Evolutionary conservation across 192 early-diverging fungal genomes (phyloP).

Genomic region (Mortierella antarctica): DNA sequence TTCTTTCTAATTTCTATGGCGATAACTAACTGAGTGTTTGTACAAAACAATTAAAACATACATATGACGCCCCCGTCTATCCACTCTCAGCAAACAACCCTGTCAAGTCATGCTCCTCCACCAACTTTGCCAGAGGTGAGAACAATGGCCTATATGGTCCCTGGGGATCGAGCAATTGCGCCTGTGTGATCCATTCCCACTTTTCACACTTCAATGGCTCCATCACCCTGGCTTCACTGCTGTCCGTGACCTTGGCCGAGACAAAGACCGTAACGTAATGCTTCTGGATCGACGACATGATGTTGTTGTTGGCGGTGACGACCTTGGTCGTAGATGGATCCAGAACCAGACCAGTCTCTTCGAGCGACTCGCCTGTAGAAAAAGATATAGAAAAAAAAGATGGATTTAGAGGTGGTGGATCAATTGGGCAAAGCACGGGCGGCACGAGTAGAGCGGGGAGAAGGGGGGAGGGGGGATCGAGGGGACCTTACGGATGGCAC

Average conservation of each 20-base stretch:
- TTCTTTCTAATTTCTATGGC: neutral
- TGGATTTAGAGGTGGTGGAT: neutral
- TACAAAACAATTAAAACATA: neutral
- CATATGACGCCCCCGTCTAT: neutral
- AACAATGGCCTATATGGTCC: conserved; percentile 44
- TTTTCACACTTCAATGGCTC: conserved; percentile 40
- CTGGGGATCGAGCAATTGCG: conserved; percentile 26
- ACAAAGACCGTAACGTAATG: conserved; percentile 73
- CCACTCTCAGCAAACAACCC: conserved; percentile 15
- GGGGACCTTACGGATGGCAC: conserved; percentile 59
- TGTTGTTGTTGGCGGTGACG: conserved; percentile 63
- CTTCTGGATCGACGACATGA: conserved; percentile 56
- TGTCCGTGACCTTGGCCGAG: conserved; percentile 32
- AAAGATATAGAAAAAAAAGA: conserved; percentile 3
- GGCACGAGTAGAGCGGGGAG: neutral
- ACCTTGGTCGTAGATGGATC: conserved; percentile 45
- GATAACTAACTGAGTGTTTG: too few relatives aligned
- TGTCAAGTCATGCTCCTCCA: conserved; percentile 26
- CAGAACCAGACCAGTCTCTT: conserved; percentile 58
- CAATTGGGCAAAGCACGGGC: neutral
- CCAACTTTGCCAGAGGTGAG: conserved; percentile 36
- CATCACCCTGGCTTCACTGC: conserved; percentile 27
- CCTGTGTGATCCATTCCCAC: conserved; percentile 43
- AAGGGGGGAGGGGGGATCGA: neutral
- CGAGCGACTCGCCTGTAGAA: conserved; percentile 45